Evolutionary conservation across 768 basidiomycete species (phyloP), one percentile per base, ranked within the genome.

Genomic region (Boletus pseudo-olivaceus): DNA sequence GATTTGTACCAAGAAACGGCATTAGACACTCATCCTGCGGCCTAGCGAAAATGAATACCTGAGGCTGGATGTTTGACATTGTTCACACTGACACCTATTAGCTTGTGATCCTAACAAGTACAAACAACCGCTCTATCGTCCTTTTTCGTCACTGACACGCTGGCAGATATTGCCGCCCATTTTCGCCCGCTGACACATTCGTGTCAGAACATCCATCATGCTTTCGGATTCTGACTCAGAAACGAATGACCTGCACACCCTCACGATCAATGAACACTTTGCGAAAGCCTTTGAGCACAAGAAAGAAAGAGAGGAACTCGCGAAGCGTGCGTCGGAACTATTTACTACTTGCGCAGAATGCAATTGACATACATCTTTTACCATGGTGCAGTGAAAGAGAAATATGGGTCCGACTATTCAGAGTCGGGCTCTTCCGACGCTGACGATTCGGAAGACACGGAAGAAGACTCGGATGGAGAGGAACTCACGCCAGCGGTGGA

Each of bases 401-500:
- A 93, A 72, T 92, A 94, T 68, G 88, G 90, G 20, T 88, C 88
- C 0, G 87, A 90, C 64, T 73, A 72, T 37, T 84, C 85, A 34
- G 55, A 15, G 4, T 54, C 61, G 4, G 56, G 53, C 23, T 41
- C 52, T n/a, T 57, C 58, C 19, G 57, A 51, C 6, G 27, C 23
- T 0, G 76, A 78, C 12, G 73, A 73, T 19, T 78, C 75, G 1
- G 76, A 76, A 17, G 80, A 81, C 29, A 86, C 82, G 40, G 90
- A 93, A 62, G 95, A 98, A 66, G 95, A 98, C 67, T 90, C 94
- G 65, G 90, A 96, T 53, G 97, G 94, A 14, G 92, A 93, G 61
- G 91, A 98, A 67, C 81, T 98, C 47, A 98, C 95, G 0, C 93
- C 94, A 5, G 87, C 86, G 0, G 83, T 98, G 47, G 96, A 98